Base-by-base conservation (phyloP, 2,329 filamentous ascomycete genomes). In the Aspergillus awamori region DNA sequence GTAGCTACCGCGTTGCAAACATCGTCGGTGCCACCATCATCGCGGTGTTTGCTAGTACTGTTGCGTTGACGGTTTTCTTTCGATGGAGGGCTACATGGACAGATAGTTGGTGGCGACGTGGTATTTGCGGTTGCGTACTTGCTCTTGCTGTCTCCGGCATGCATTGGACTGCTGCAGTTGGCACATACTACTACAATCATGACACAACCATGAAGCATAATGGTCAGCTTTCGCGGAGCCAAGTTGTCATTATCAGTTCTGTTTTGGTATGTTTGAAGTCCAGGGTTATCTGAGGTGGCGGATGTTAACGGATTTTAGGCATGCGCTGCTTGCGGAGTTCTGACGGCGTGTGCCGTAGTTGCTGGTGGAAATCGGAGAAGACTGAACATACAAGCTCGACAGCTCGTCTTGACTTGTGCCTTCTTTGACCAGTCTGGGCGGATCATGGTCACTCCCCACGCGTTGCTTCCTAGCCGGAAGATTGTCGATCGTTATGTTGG, bases 141-240 rank as follows among this genome's bases (percentile, higher is more conserved):
- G 89, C 90, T 8, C 81, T 85, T 15, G 91, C 89, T 43, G 90
- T 95, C 2, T 93, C 89, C 8, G 91, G 90, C 1, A 95, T 96
- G 92, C 92, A 96, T 77, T 96, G 91, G 89, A 89, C 89, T 59
- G 92, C 89, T 33, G 84, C 89, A 3, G 83, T 86, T 10, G 90
- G 90, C 15, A 95, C 91, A 3, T 73, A 76, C 8, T 95, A 93
- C 73, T 82, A 82, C 47, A 75, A 91, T 55, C 75, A 83, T 65
- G 72, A 81, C 48, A 73, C 83, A 55, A 79, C 80, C 53, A 65
- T 78, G 33, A 67, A 65, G 36, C 61, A 72, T 13, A 74, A 70
- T 45, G 77, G 78, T 52, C 73, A 80, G 52, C 74, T 85, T 28
- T 84, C 86, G 8, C 81, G 87, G 53, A 87, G 87, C 57, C 84